Percentiles rank a stretch among this genome's conserved stretches.
These are phyloP conservation scores for Diaporthe sp. DNA, from an alignment of 2,329 filamentous ascomycete genomes.

Conservation along the genomic window DNA sequence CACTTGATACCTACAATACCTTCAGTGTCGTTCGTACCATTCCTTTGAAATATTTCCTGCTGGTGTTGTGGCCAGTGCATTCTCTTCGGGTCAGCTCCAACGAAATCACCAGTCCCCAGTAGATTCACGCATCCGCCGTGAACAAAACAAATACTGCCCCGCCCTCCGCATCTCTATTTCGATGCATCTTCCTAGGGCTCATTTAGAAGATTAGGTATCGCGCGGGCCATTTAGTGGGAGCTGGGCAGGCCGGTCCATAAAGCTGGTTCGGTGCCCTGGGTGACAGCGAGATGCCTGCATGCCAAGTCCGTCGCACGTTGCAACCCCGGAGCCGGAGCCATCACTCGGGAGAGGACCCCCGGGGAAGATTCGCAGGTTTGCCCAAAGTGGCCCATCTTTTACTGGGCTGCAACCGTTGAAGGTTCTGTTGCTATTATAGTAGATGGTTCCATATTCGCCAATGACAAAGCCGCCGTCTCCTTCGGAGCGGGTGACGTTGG, in stretches of 20 bases:
- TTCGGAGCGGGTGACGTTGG: neutral
- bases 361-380: neutral
- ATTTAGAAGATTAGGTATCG: neutral
- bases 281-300: conserved; percentile 8
- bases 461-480: neutral
- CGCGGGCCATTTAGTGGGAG: neutral
- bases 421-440: neutral
- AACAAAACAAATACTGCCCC: too few species aligned
- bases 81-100: too few species aligned
- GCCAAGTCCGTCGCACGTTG: neutral
- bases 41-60: neutral
- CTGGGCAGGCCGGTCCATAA: neutral
- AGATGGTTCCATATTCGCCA: neutral
- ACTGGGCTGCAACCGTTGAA: neutral
- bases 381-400: neutral
- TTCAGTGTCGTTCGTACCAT: neutral
- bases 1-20: neutral
- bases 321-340: neutral
- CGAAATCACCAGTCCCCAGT: too few species aligned
- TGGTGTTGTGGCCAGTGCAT: neutral
- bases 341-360: neutral
- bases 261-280: neutral
- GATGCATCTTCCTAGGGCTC: neutral
- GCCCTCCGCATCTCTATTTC: too few species aligned
- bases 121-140: too few species aligned